Base-by-base conservation (phyloP, 768 basidiomycete genomes). In the Lactarius vividus region DNA sequence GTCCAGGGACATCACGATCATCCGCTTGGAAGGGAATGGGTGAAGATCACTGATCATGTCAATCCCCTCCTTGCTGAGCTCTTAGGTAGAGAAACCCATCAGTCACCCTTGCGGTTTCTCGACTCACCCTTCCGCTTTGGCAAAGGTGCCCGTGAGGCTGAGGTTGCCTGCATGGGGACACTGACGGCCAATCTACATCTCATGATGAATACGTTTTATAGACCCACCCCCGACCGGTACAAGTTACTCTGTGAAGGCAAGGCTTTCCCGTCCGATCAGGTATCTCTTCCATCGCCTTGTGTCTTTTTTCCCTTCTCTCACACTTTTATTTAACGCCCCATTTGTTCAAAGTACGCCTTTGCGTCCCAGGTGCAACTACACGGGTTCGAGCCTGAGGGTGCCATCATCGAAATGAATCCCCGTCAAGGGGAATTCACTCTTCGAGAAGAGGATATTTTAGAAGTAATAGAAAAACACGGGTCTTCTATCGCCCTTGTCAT, bases 181-280 rank as follows among this genome's bases (percentile, higher is more conserved):
- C 79, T 98, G 75, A 99, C 97, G 55, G 87, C 88, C 71, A 99
- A 99, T 80, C 83, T 99, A 64, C 95, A 99, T 80, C 86, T 96
- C 67, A 88, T 97, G 86, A 92, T 98, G 87, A 84, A 87, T 74
- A 87, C 88, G 29, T 98, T 99, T 79, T 98, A 98, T 79, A 88
- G 89, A 65, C 97, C 97, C 23, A 94, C 91, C 31, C 73, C 83
- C 61, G 82, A 82, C 69, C 87, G 95, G 60, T 94, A 84, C 81
- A 98, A 96, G 83, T 94, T 99, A 75, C 80, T 99, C 64, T 96
- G 93, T 78, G 97, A 99, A 80, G 86, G 87, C 49, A 88, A 84
- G 65, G 95, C 96, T 2, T 99, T 99, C 77, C 96, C 97, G 72
- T 96, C 93, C 75, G 97, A 99, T 83, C 91, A 94, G 81, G 96